A percentile compares a stretch with the other conserved stretches of the same genome.
Conservation (phyloP, 2,329 filamentous ascomycete genomes). For the Xylogone sp. region DNA sequence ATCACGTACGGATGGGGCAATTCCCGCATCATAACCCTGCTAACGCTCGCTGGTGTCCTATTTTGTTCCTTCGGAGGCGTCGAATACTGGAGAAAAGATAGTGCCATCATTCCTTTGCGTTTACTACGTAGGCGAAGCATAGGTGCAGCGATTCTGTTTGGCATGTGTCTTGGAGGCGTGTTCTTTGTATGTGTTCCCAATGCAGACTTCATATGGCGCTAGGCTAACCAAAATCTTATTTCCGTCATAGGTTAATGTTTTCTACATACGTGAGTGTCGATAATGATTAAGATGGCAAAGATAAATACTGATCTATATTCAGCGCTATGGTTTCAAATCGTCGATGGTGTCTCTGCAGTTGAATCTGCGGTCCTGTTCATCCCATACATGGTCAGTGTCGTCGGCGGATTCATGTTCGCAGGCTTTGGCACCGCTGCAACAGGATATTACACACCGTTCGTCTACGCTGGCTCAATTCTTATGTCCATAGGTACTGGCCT, state of each 20-base stretch:
- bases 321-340: constrained; percentile 40
- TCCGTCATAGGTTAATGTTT: constrained; percentile 26
- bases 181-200: constrained; percentile 30
- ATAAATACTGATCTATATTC: constrained; percentile 34
- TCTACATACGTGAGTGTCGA: constrained; percentile 4
- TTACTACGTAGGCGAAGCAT: constrained; percentile 30
- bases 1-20: constrained; percentile 17
- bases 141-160: constrained; percentile 2
- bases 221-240: constrained; percentile 28
- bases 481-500: constrained; percentile 11
- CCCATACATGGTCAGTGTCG: constrained; percentile 22
- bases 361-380: constrained; percentile 36
- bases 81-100: constrained; percentile 29
- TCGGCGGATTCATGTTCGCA: constrained; percentile 10
- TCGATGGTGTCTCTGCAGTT: constrained; percentile 33
- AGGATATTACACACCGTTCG: constrained; percentile 18
- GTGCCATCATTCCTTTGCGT: constrained; percentile 31
- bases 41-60: constrained; percentile 24
- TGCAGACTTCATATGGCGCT: constrained; percentile 31
- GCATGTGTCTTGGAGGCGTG: constrained; percentile 1
- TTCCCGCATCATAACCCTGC: constrained; percentile 26
- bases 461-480: constrained; percentile 35
- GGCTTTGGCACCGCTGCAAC: constrained; percentile 21
- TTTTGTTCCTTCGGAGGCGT: constrained; percentile 23
- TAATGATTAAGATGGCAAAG: not conserved